Evolutionary conservation across 352 stramenopile genomes (phyloP).

Genomic region (Phytopythium ostracodes): DNA sequence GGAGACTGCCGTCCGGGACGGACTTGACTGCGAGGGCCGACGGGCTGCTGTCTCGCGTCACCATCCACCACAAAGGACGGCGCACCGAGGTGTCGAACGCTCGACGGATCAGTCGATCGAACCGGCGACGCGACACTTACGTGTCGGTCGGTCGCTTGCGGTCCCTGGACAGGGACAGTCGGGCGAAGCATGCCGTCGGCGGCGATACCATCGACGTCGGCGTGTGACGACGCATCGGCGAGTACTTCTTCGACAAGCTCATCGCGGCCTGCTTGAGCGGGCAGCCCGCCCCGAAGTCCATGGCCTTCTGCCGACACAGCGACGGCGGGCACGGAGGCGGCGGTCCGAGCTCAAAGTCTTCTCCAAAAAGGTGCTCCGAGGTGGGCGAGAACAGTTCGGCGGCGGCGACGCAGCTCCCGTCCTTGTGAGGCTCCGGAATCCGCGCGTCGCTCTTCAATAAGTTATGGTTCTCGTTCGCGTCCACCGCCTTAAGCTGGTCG

Average conservation of each 20-base stretch:
- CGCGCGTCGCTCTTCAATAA: constrained; percentile 8
- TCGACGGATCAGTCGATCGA: not conserved
- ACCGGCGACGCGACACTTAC: not conserved
- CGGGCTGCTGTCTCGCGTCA: not conserved
- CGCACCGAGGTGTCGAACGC: not conserved
- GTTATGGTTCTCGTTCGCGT: constrained; percentile 5
- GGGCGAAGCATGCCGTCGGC: constrained; percentile 1
- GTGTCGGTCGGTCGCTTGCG: constrained; percentile 2
- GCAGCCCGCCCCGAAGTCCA: constrained; percentile 22
- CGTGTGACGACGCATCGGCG: not conserved
- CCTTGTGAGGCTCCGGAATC: constrained; percentile 3
- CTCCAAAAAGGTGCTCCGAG: constrained; percentile 6
- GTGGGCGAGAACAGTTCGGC: not conserved
- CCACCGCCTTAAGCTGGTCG: not conserved
- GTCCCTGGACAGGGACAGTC: constrained; percentile 7
- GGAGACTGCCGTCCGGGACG: not conserved
- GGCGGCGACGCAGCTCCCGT: not conserved
- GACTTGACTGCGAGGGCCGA: not conserved
- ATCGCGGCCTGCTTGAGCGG: constrained; percentile 7
- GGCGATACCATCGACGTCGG: not conserved
- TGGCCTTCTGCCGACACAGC: constrained; percentile 35
- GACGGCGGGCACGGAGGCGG: constrained; percentile 22
- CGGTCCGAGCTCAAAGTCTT: constrained; percentile 29
- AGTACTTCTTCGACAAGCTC: not conserved
- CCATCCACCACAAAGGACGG: not conserved